A percentile compares a stretch with the other conserved stretches of the same genome.
Conservation (phyloP, 257 asterid genomes). For the Cinchona pubescens region DNA sequence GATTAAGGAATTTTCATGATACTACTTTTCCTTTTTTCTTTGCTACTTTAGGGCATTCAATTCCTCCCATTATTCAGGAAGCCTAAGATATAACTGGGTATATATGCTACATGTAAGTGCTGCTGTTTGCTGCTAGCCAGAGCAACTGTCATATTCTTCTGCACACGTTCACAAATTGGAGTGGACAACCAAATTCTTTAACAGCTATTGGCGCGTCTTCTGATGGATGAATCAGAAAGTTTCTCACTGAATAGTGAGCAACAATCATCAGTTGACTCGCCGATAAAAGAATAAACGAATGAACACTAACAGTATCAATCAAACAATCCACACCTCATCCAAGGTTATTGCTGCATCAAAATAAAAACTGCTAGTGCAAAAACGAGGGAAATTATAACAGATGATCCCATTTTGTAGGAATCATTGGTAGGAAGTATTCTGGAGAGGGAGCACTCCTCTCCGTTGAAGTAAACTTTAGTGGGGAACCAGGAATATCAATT, state of each 20-base stretch:
- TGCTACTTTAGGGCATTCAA: too few relatives aligned
- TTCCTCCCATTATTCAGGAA: too few relatives aligned
- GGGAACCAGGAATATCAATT: constrained; percentile 61
- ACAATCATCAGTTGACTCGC: constrained; percentile 1
- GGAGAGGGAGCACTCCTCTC: constrained; percentile 86
- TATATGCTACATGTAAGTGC: background rate
- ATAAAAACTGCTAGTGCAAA: constrained; percentile 27
- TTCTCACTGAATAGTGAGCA: background rate
- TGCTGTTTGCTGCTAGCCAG: too few relatives aligned
- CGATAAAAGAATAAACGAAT: constrained; percentile 66
- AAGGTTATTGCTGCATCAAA: constrained; percentile 44
- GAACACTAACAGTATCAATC: constrained; percentile 12
- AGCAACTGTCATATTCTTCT: constrained; percentile 1
- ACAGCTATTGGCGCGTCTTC: constrained; percentile 1
- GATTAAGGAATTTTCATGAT: background rate
- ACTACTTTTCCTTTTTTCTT: background rate
- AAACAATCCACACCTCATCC: constrained; percentile 5
- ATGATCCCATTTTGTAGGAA: constrained; percentile 34
- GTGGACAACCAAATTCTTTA: background rate
- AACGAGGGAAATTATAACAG: constrained; percentile 22
- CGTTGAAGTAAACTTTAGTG: constrained; percentile 78
- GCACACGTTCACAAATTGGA: background rate
- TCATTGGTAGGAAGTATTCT: constrained; percentile 50
- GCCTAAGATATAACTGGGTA: constrained; percentile 4
- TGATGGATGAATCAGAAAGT: background rate